A percentile compares a stretch with the other conserved stretches of the same genome.
Conservation (phyloP, 768 basidiomycete genomes). For the Rhodotorula kratochvilovae region DNA sequence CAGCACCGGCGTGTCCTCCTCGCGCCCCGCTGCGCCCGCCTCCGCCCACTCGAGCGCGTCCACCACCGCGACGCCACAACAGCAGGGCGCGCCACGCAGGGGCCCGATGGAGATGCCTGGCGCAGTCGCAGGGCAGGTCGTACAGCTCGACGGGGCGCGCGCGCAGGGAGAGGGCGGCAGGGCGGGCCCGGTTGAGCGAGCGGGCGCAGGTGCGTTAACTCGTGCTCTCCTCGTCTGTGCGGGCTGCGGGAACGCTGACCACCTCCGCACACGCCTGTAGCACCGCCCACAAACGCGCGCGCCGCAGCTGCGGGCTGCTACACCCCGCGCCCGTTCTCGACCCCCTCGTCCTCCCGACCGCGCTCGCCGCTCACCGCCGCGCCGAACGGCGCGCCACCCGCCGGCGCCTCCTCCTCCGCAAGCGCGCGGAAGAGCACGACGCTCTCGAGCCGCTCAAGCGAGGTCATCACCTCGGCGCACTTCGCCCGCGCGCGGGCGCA, state of each 20-base stretch:
- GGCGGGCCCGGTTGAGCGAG: neutral
- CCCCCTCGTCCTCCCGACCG: neutral
- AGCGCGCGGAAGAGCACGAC: neutral
- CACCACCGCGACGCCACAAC: neutral
- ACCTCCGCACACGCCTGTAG: no score
- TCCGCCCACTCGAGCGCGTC: neutral
- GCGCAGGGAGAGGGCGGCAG: neutral
- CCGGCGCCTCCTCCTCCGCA: neutral
- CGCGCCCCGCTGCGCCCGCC: neutral
- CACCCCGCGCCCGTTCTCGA: conserved; percentile 3
- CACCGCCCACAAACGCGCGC: no score
- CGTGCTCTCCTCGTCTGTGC: no score
- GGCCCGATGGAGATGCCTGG: conserved; percentile 2
- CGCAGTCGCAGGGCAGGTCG: neutral
- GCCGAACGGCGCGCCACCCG: no score
- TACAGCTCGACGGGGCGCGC: neutral
- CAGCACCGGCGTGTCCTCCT: neutral
- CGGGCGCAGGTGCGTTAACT: no score
- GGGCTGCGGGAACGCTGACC: no score
- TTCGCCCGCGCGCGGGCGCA: neutral
- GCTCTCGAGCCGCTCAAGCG: neutral
- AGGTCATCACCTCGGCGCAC: neutral
- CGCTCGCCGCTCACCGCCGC: neutral
- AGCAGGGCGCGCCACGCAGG: neutral
- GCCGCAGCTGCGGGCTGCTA: neutral